Evolutionary conservation across 192 early-diverging fungal genomes (phyloP).

Genomic region (Backusella westeae): DNA sequence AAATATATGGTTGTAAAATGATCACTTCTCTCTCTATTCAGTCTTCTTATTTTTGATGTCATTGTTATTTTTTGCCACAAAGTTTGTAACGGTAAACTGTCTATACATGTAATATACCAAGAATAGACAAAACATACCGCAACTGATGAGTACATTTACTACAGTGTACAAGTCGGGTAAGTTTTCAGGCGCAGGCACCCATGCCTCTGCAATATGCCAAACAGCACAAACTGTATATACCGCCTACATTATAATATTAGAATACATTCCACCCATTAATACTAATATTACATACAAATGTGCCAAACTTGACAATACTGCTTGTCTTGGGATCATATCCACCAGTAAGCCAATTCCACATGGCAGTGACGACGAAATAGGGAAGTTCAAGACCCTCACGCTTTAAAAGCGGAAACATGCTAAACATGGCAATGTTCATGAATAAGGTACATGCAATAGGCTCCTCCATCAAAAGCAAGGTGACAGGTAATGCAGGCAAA

Average conservation of each 20-base stretch:
- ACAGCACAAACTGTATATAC: conserved; percentile 47
- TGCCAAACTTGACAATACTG: not conserved
- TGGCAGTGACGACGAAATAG: conserved; percentile 61
- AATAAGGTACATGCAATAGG: conserved; percentile 62
- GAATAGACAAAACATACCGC: conserved; percentile 63
- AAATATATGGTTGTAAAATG: not conserved
- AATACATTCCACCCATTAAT: too few species aligned
- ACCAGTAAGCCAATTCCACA: conserved; percentile 74
- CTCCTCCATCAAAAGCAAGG: conserved; percentile 72
- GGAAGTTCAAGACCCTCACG: conserved; percentile 71
- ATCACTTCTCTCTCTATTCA: not conserved
- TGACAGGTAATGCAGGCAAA: conserved; percentile 76
- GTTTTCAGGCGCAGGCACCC: conserved; percentile 59
- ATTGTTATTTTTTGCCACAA: not conserved
- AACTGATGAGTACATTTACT: conserved; percentile 69
- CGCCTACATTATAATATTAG: not conserved
- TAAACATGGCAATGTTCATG: conserved; percentile 80
- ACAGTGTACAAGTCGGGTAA: conserved; percentile 86
- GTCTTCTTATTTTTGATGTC: not conserved
- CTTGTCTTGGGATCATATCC: not conserved
- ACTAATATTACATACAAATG: not conserved
- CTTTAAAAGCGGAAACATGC: conserved; percentile 86
- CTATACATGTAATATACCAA: conserved; percentile 77
- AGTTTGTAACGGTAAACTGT: conserved; percentile 33
- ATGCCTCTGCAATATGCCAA: conserved; percentile 59